Base-by-base conservation (phyloP, 2,329 filamentous ascomycete species). In the Dactylellina sp. region DNA sequence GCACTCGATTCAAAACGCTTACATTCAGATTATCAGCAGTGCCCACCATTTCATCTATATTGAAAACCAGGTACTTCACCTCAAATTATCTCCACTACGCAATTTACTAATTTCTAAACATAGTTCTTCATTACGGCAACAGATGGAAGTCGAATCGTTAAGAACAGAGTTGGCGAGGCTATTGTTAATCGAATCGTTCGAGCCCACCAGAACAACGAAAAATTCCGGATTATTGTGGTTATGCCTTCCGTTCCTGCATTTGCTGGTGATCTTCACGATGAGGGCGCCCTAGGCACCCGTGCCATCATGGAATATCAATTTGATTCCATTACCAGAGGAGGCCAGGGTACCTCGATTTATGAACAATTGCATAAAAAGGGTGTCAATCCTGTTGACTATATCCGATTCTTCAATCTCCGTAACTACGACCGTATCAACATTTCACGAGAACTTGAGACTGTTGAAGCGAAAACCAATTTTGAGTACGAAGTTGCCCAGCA, bases 221-320 rank as follows among this genome's bases (percentile, higher is more conserved):
- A 86, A 66, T 96, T 91, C 83, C 89, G 89, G 76, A 85, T 94
- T 76, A 88, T 93, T 76, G 86, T 95, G 18, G 83, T 90, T 70
- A 95, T 95, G 81, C 91, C 91, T 0, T 87, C 91, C 0, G 89
- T 96, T 0, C 92, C 91, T 6, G 92, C 88, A 1, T 96, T 96
- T 79, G 90, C 92, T 1, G 92, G 92, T 2, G 91, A 95, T 77
- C 84, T 96, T 53, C 87, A 90, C 78, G 85, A 85, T 0, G 89
- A 93, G 59, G 89, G 87, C 20, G 88, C 89, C 7, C 83, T 94
- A 0, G 90, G 90, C 20, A 95, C 91, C 0, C 85, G 92, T 37
- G 92, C 91, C 3, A 94, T 96, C 78, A 93, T 95, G 90, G 91
- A 95, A 80, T 94, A 90, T 80, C 91, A 95, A 79, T 94, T 95